A percentile compares a stretch with the other conserved stretches of the same genome.
phyloP scores from a whole-genome alignment of 768 basidiomycete genomes.

The Agaricus sinodeliciosus region DNA sequence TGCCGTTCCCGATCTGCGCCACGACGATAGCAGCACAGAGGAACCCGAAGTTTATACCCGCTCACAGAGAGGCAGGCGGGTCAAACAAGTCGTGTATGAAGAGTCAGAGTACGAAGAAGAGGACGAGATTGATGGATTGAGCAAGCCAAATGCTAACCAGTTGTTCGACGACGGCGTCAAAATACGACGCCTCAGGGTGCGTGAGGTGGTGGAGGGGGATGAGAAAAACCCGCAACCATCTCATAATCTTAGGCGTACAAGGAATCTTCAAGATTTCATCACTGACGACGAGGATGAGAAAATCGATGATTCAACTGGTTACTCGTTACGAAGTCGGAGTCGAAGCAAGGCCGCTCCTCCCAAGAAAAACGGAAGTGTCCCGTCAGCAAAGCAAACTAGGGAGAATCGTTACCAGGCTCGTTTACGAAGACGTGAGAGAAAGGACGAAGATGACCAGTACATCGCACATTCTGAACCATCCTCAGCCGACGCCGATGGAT shows the following conservation, averaged over 20 bases:
- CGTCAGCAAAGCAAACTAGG: not conserved
- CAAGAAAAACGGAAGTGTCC: constrained; percentile 6
- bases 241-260: not conserved
- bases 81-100: constrained; percentile 36
- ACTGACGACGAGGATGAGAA: constrained; percentile 24
- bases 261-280: constrained; percentile 3
- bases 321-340: not conserved
- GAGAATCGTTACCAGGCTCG: constrained; percentile 18
- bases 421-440: constrained; percentile 35
- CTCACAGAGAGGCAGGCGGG: constrained; percentile 33
- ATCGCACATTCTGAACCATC: constrained; percentile 35
- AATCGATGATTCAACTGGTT: constrained; percentile 1
- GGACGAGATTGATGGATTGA: constrained; percentile 15
- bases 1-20: constrained; percentile 20
- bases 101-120: constrained; percentile 32
- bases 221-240: constrained; percentile 8
- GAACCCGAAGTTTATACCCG: constrained; percentile 20
- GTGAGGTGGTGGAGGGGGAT: constrained; percentile 18
- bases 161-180: constrained; percentile 25
- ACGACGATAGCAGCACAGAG: constrained; percentile 29
- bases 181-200: constrained; percentile 15
- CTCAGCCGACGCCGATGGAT: constrained; percentile 51
- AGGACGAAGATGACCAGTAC: constrained; percentile 42
- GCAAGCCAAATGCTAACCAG: constrained; percentile 10
- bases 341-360: constrained; percentile 3